Percentiles rank a stretch among this genome's conserved stretches.
Conservation (phyloP, 2,329 filamentous ascomycete species). For the Aspergillus sp. region DNA sequence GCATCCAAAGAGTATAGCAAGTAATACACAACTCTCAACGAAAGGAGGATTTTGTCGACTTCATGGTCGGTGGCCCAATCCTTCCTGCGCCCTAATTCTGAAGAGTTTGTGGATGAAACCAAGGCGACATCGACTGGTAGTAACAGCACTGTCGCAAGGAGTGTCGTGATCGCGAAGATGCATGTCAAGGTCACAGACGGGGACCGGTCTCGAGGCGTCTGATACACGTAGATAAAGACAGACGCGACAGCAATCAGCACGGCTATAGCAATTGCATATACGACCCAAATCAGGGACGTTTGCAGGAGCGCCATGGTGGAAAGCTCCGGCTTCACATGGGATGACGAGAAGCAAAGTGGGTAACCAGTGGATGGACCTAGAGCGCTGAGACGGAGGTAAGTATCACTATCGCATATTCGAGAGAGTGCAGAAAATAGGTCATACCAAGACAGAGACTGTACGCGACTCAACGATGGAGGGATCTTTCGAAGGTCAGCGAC, state of each 20-base stretch:
- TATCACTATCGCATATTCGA: not conserved
- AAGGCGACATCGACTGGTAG: constrained; percentile 94
- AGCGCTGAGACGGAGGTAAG: not conserved
- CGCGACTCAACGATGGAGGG: no score
- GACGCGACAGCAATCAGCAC: constrained; percentile 74
- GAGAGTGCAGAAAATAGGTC: not conserved
- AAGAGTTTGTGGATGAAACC: constrained; percentile 80
- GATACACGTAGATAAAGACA: constrained; percentile 88
- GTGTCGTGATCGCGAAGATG: constrained; percentile 79
- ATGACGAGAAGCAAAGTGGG: constrained; percentile 7
- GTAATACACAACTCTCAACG: constrained; percentile 89
- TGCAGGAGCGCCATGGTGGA: constrained; percentile 68
- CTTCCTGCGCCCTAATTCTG: constrained; percentile 77
- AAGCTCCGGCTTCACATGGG: constrained; percentile 15
- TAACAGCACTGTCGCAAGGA: constrained; percentile 88
- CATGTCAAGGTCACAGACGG: constrained; percentile 78
- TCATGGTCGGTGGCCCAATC: constrained; percentile 87
- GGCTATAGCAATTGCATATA: constrained; percentile 79
- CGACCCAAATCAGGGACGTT: constrained; percentile 89
- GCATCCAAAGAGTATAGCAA: constrained; percentile 88
- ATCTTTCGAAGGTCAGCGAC: no score
- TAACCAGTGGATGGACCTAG: not conserved
- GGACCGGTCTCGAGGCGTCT: constrained; percentile 82
- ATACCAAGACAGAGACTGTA: no score
- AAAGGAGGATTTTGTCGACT: constrained; percentile 73